Evolutionary conservation across 768 basidiomycete genomes (phyloP), one percentile per base, ranked within the genome.

Genomic region (Ramaria sp.): DNA sequence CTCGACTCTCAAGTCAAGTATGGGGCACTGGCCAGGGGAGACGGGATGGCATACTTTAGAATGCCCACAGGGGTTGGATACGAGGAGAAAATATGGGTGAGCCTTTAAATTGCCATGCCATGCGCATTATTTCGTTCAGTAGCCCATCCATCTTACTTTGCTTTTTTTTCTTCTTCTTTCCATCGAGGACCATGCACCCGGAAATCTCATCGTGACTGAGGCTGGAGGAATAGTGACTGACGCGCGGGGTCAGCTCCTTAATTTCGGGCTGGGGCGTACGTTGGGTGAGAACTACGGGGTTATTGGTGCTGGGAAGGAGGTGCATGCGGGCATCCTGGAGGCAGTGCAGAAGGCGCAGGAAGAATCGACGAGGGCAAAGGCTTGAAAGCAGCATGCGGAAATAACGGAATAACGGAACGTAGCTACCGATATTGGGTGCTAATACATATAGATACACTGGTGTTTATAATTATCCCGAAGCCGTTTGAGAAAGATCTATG

Each of bases 1-100:
- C 96, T 98, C 93, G 95, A 98, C 66, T 89, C 86, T 65, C 94
- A 97, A 67, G 92, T 93, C 1, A 99, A 98, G 69, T 98, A 98
- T 61, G 81, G 85, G 28, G 82, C 83, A 62, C 78, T 98, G 13
- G 81, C 83, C 4, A 72, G 94, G 39, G 92, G 94, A 0, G 87
- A 95, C 53, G 93, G 92, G 0, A 83, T 82, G 1, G 78, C 79
- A 34, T 95, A 92, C 64, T 70, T 91, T 41, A 74, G 88, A 7
- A 83, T 90, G 76, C 89, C 89, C 0, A 82, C 82, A 0, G 81
- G 81, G 5, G 71, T 78, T 3, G 86, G 83, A 1, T 97, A 98
- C 66, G 67, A 71, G 57, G 95, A 97, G 67, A 97, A 97, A 71
- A 94, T 98, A n/a, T 99, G 95, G 94, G 88, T 86, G 57, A 47